These are phyloP conservation scores for Phlebopus sp. DNA, from an alignment of 1,284 basidiomycete genomes.

Conservation along the genomic window DNA sequence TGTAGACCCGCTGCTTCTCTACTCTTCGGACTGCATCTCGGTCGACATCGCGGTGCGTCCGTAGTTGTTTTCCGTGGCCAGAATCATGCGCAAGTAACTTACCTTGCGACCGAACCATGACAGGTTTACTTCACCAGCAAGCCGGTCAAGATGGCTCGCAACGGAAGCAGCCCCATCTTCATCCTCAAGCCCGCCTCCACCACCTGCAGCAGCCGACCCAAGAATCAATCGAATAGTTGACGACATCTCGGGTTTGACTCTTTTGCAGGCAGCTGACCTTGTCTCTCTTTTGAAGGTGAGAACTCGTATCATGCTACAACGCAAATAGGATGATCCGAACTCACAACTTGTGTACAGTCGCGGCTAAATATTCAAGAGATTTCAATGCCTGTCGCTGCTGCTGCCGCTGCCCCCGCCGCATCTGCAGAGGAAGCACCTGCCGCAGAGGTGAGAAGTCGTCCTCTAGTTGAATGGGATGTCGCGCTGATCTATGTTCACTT, in stretches of 20 bases:
- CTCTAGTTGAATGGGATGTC: neutral
- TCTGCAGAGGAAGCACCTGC: constrained; percentile 55
- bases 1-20: constrained; percentile 20
- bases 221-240: constrained; percentile 87
- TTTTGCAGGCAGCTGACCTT: constrained; percentile 97
- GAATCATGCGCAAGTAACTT: neutral
- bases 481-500: constrained; percentile 6
- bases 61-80: neutral
- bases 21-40: constrained; percentile 18
- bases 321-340: neutral
- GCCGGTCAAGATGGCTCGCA: constrained; percentile 45
- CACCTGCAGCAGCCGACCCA: constrained; percentile 51
- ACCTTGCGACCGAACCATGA: neutral
- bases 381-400: constrained; percentile 83
- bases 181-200: constrained; percentile 37
- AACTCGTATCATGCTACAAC: neutral
- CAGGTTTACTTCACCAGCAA: constrained; percentile 21
- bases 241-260: constrained; percentile 86
- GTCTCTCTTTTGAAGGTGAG: constrained; percentile 88
- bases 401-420: constrained; percentile 52
- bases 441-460: constrained; percentile 49
- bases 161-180: constrained; percentile 43
- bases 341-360: constrained; percentile 50
- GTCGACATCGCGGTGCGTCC: constrained; percentile 18
- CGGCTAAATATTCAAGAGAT: constrained; percentile 98